Conservation (phyloP, 2,329 filamentous ascomycete genomes). For the Aspergillus sp. region DNA sequence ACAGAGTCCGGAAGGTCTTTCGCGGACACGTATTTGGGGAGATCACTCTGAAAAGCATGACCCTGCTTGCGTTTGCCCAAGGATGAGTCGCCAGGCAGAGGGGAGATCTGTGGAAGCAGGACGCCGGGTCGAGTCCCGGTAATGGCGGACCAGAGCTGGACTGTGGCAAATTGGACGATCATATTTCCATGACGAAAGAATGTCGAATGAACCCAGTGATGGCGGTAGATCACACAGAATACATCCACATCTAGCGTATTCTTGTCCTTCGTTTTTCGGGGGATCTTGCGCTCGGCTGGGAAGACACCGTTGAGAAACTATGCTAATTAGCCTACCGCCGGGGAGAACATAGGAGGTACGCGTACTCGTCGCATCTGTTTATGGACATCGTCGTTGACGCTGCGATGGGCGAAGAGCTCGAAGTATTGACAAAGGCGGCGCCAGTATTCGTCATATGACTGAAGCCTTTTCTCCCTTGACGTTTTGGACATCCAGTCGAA, state of each 20-base stretch:
- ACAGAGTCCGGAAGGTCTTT: constrained; percentile 23
- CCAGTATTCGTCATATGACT: constrained; percentile 28
- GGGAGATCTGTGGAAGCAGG: constrained; percentile 22
- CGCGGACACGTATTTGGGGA: constrained; percentile 21
- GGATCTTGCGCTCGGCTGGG: constrained; percentile 17
- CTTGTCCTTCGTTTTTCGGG: constrained; percentile 22
- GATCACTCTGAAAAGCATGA: constrained; percentile 20
- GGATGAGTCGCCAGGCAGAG: not conserved
- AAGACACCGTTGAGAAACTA: constrained; percentile 25
- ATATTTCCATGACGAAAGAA: constrained; percentile 23
- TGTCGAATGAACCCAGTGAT: constrained; percentile 26
- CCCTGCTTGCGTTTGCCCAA: constrained; percentile 16
- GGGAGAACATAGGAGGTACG: too few relatives aligned
- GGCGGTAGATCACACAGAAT: constrained; percentile 23
- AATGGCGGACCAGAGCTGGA: constrained; percentile 27
- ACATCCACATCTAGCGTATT: constrained; percentile 22
- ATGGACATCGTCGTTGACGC: constrained; percentile 19
- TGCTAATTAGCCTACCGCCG: constrained; percentile 6
- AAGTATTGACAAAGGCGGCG: constrained; percentile 21
- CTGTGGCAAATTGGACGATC: constrained; percentile 21
- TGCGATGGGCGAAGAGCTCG: constrained; percentile 22
- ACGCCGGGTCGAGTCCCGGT: constrained; percentile 18
- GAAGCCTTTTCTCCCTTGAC: constrained; percentile 21
- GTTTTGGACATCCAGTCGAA: constrained; percentile 28
- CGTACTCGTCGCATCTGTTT: constrained; percentile 27